Percentiles rank a stretch among this genome's conserved stretches.
Conservation (phyloP, 306 rosid species). For the Mucuna pruriens region DNA sequence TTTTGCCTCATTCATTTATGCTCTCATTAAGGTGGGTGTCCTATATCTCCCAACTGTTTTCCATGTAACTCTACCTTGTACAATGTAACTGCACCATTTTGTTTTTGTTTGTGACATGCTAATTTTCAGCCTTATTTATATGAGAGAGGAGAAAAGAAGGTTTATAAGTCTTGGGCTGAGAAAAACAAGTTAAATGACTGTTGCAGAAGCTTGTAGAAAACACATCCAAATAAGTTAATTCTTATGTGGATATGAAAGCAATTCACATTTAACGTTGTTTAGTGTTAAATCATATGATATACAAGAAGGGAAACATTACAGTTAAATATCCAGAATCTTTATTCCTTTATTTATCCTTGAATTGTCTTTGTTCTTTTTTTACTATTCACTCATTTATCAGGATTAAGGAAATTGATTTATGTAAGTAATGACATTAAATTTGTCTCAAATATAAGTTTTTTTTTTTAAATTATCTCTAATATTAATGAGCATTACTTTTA, state of each 20-base stretch:
- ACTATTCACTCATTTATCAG: too few relatives aligned
- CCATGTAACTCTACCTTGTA: conserved; percentile 42
- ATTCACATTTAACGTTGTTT: not conserved
- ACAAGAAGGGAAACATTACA: not conserved
- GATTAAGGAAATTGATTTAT: too few relatives aligned
- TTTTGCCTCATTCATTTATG: not conserved
- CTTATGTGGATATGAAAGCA: not conserved
- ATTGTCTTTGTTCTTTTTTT: too few relatives aligned
- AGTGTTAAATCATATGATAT: not conserved
- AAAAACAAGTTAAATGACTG: not conserved
- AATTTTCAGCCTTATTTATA: not conserved
- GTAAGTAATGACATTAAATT: too few relatives aligned
- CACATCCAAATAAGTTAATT: not conserved
- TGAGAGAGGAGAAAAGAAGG: not conserved
- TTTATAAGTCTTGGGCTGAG: not conserved
- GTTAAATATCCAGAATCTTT: not conserved
- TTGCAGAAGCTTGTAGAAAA: not conserved
- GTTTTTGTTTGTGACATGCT: not conserved
- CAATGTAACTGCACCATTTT: conserved; percentile 29
- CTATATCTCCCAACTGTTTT: conserved; percentile 26
- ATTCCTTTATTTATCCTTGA: not conserved
- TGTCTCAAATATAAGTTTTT: too few relatives aligned
- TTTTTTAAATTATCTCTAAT: too few relatives aligned
- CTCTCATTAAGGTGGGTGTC: conserved; percentile 27
- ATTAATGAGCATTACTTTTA: too few relatives aligned